phyloP scores from a whole-genome alignment of 2,329 filamentous ascomycete species.

The Immersiporthe knoxdaviesiana region DNA sequence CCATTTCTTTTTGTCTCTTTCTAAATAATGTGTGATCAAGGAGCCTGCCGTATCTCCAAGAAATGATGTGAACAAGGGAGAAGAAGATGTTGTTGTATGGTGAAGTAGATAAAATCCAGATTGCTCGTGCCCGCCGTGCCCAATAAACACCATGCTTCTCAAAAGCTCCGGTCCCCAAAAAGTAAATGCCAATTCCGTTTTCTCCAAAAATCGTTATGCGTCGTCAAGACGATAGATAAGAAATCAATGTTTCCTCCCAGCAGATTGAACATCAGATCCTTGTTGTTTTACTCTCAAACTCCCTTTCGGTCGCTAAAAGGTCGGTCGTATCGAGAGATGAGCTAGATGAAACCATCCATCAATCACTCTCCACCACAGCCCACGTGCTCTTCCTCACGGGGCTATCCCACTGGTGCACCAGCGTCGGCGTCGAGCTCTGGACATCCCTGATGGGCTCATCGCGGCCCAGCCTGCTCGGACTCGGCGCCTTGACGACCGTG shows the following conservation, averaged over 20 bases:
- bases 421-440: conserved; percentile 49
- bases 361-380: conserved; percentile 54
- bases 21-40: background rate
- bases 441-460: conserved; percentile 45
- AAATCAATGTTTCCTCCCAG: too few relatives aligned
- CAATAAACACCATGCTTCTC: conserved; percentile 15
- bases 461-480: conserved; percentile 33
- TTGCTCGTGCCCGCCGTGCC: conserved; percentile 10
- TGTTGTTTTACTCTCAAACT: background rate
- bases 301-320: background rate
- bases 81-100: background rate
- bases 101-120: background rate
- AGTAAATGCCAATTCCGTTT: background rate
- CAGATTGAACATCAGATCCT: background rate
- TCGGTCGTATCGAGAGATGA: too few relatives aligned
- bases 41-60: background rate
- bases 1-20: too few relatives aligned
- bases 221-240: conserved; percentile 3
- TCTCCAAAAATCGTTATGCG: conserved; percentile 2
- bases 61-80: conserved; percentile 11
- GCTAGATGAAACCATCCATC: conserved; percentile 26
- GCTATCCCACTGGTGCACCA: conserved; percentile 45
- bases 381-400: conserved; percentile 53
- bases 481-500: conserved; percentile 32
- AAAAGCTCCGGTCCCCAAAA: conserved; percentile 2